Conservation (phyloP, 2,329 filamentous ascomycete species). For the Cladobotryum protrusum region DNA sequence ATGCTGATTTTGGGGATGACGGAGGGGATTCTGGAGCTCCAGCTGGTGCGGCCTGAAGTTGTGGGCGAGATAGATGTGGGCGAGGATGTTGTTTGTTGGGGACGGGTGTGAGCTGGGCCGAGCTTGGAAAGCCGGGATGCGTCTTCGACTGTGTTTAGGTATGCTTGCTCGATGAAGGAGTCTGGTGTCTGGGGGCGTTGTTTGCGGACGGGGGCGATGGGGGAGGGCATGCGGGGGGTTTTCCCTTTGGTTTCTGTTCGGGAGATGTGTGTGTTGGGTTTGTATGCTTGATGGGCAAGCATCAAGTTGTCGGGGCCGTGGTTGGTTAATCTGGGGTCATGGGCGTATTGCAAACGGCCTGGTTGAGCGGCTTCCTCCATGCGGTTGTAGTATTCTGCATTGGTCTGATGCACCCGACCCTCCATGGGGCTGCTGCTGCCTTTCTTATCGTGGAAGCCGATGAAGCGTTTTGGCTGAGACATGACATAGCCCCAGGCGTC, state of each 20-base stretch:
- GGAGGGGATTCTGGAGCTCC: conserved; percentile 24
- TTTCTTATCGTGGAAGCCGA: background rate
- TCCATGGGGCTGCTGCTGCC: background rate
- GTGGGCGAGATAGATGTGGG: background rate
- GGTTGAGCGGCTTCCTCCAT: conserved; percentile 25
- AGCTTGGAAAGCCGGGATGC: conserved; percentile 8
- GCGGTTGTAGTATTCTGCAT: conserved; percentile 36
- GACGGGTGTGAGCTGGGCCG: background rate
- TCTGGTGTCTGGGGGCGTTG: conserved; percentile 20
- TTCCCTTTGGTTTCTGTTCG: background rate
- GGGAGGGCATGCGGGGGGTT: conserved; percentile 6
- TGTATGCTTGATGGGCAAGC: conserved; percentile 45
- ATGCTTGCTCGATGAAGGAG: conserved; percentile 32
- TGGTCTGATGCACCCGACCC: conserved; percentile 20
- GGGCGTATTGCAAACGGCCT: conserved; percentile 20
- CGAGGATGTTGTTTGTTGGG: conserved; percentile 2
- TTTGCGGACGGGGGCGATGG: conserved; percentile 6
- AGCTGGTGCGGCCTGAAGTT: conserved; percentile 5
- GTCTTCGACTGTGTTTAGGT: conserved; percentile 29
- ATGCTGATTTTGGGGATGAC: conserved; percentile 34
- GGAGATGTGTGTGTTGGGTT: background rate
- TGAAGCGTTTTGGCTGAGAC: conserved; percentile 14
- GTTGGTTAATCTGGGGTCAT: conserved; percentile 19
- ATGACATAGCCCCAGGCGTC: conserved; percentile 23
- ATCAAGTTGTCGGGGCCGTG: conserved; percentile 27